These are phyloP conservation scores for Cyberlindnera misumaiensis DNA, from an alignment of 805 yeast genomes.

Conservation along the genomic window DNA sequence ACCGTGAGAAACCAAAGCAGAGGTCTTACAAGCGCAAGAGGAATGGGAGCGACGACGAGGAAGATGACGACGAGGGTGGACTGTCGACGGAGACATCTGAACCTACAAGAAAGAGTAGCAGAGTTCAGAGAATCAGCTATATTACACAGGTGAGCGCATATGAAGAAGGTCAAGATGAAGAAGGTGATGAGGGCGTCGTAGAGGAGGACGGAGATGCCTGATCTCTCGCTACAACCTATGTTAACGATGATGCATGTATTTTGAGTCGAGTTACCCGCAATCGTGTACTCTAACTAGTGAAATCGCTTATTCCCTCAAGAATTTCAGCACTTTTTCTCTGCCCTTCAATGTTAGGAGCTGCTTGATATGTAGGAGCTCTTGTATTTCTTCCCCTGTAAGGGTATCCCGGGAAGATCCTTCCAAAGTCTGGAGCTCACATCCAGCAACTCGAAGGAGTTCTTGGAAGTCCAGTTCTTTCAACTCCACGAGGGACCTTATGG, in stretches of 20 bases:
- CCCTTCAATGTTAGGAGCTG: slow-evolving; percentile 65
- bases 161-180: slow-evolving; percentile 15
- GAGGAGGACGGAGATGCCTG: background rate
- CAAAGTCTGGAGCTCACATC: slow-evolving; percentile 18
- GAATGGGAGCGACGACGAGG: slow-evolving; percentile 19
- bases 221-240: no score
- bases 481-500: slow-evolving; percentile 26
- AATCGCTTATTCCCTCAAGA: slow-evolving; percentile 30
- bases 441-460: slow-evolving; percentile 39
- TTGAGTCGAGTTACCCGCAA: background rate
- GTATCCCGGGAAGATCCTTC: slow-evolving; percentile 15
- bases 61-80: slow-evolving; percentile 11
- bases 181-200: slow-evolving; percentile 8
- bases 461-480: slow-evolving; percentile 37
- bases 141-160: slow-evolving; percentile 18
- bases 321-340: slow-evolving; percentile 51
- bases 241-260: background rate
- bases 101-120: slow-evolving; percentile 38
- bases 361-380: slow-evolving; percentile 49
- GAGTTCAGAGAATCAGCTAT: slow-evolving; percentile 32
- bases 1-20: slow-evolving; percentile 6
- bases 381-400: slow-evolving; percentile 32
- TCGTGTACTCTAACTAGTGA: background rate
- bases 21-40: slow-evolving; percentile 10
- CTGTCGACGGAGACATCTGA: background rate